Percentiles rank a stretch among this genome's conserved stretches.
Conservation (phyloP, 129 eudicot genomes). For the Helianthus annuus region HanXRQr2.0-SUNRISE NC_035435.2:139744368-139744867, state of each 20-base stretch:
- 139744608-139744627: slow-evolving; percentile 53
- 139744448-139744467: slow-evolving; percentile 87
- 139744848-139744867: slow-evolving; percentile 89
- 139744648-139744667: slow-evolving; percentile 83
- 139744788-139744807: slow-evolving; percentile 86
- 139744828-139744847: slow-evolving; percentile 65
- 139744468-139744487: slow-evolving; percentile 95
- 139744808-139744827: slow-evolving; percentile 85
- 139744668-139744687: slow-evolving; percentile 66
- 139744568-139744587: slow-evolving; percentile 59
- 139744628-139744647: slow-evolving; percentile 71
- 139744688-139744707: slow-evolving; percentile 55
- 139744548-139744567: slow-evolving; percentile 25
- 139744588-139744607: slow-evolving; percentile 83
- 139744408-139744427: slow-evolving; percentile 55
- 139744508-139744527: slow-evolving; percentile 39
- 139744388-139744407: slow-evolving; percentile 62
- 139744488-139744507: slow-evolving; percentile 44
- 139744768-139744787: slow-evolving; percentile 89
- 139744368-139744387: slow-evolving; percentile 49
- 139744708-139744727: slow-evolving; percentile 89
- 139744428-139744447: slow-evolving; percentile 77
- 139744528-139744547: slow-evolving; percentile 25
- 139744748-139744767: slow-evolving; percentile 62
- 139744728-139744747: slow-evolving; percentile 70